Conservation (phyloP, 345 rosid species). For the Citrus glauca region DNA sequence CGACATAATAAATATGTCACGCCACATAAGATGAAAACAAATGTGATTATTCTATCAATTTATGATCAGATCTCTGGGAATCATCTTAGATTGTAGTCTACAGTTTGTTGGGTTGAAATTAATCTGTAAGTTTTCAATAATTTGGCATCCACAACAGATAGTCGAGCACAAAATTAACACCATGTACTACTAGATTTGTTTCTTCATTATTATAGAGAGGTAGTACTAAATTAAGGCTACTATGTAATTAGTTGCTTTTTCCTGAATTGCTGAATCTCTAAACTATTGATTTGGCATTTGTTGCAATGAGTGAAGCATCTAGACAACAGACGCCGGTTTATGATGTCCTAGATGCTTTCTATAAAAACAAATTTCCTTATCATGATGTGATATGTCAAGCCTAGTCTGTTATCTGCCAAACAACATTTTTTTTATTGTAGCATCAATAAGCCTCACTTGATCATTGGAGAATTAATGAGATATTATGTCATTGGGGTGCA, state of each 20-base stretch:
- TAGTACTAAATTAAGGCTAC: not conserved
- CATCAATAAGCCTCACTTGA: not conserved
- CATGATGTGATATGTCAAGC: not conserved
- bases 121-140: not conserved
- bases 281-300: not conserved
- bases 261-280: not conserved
- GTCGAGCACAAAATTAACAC: not conserved
- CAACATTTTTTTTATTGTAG: not conserved
- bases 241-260: not conserved
- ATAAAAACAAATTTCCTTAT: not conserved
- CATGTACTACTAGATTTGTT: not conserved
- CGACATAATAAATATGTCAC: not conserved
- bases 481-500: not conserved
- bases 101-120: not conserved
- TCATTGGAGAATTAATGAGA: not conserved
- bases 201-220: not conserved
- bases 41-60: not conserved
- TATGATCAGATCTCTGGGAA: not conserved
- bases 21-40: not conserved
- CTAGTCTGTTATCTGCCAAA: not conserved
- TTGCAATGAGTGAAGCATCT: not conserved
- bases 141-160: not conserved
- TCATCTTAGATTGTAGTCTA: not conserved
- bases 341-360: not conserved
- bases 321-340: not conserved